Evolutionary conservation across 306 rosid species (phyloP).

Genomic region (Acacia confusa): DNA sequence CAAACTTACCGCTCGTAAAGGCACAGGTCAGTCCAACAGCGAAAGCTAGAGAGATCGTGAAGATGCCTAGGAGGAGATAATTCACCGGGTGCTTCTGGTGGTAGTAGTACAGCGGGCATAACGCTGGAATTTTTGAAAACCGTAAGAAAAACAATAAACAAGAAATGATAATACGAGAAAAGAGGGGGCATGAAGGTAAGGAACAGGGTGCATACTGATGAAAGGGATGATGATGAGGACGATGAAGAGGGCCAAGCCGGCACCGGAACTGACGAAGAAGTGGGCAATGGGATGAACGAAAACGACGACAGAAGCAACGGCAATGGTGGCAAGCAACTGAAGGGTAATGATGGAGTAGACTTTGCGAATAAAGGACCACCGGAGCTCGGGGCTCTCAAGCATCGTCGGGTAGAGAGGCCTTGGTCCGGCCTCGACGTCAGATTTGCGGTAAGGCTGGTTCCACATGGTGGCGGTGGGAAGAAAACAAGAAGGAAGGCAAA

Average conservation of each 20-base stretch:
- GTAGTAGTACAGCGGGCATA: conserved; percentile 68
- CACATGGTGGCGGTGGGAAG: conserved; percentile 36
- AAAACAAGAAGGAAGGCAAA: neutral
- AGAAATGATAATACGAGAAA: neutral
- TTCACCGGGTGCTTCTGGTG: conserved; percentile 83
- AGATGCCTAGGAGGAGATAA: conserved; percentile 65
- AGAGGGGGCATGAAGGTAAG: neutral
- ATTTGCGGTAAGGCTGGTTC: conserved; percentile 44
- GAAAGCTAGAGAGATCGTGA: conserved; percentile 68
- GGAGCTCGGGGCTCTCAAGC: conserved; percentile 77
- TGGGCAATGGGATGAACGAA: conserved; percentile 51
- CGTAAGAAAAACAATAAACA: neutral
- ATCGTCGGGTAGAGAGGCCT: conserved; percentile 72
- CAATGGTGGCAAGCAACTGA: conserved; percentile 74
- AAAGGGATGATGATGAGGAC: conserved; percentile 62
- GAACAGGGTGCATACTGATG: conserved; percentile 35
- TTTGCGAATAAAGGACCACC: conserved; percentile 93
- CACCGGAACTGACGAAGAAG: conserved; percentile 49
- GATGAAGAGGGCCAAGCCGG: conserved; percentile 64
- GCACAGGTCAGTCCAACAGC: conserved; percentile 82
- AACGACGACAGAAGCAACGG: conserved; percentile 67
- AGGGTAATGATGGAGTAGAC: conserved; percentile 65
- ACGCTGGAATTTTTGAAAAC: conserved; percentile 34
- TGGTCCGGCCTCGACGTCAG: conserved; percentile 59
- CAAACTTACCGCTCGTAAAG: conserved; percentile 60